Conservation (phyloP, 78 protist species). For the Salpingoeca rosetta region DNA sequence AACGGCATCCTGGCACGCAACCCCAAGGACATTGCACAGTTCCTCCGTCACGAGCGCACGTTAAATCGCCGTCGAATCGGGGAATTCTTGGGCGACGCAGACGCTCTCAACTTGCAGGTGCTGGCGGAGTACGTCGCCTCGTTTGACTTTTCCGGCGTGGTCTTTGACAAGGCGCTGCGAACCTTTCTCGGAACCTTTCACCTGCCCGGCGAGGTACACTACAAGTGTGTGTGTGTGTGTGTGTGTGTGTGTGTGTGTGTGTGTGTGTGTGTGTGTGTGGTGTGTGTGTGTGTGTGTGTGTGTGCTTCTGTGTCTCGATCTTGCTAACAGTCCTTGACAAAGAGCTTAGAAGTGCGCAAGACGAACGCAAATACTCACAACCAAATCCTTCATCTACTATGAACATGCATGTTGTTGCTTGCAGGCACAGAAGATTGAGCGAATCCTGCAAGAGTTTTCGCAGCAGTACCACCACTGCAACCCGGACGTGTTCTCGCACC, state of each 20-base stretch:
- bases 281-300: no score
- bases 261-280: no score
- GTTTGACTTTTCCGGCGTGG: not conserved
- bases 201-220: slow-evolving; percentile 81
- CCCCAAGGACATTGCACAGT: slow-evolving; percentile 51
- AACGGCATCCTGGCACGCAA: slow-evolving; percentile 26
- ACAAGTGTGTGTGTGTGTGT: no score
- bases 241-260: no score
- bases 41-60: slow-evolving; percentile 27
- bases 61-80: slow-evolving; percentile 48
- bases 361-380: no score
- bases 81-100: slow-evolving; percentile 48
- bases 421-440: slow-evolving; percentile 76
- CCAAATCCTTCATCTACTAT: no score
- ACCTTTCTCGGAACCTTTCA: slow-evolving; percentile 16
- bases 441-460: slow-evolving; percentile 33
- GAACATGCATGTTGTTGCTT: no score
- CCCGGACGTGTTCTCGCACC: slow-evolving; percentile 1
- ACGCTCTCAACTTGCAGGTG: not conserved
- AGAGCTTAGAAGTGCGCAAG: no score
- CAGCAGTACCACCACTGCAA: not conserved
- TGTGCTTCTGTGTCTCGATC: no score
- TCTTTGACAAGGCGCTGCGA: slow-evolving; percentile 35
- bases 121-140: not conserved
- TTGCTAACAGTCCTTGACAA: no score